Evolutionary conservation across 1,284 basidiomycete species (phyloP).

Genomic region (Sanguinoderma infundibulare): DNA sequence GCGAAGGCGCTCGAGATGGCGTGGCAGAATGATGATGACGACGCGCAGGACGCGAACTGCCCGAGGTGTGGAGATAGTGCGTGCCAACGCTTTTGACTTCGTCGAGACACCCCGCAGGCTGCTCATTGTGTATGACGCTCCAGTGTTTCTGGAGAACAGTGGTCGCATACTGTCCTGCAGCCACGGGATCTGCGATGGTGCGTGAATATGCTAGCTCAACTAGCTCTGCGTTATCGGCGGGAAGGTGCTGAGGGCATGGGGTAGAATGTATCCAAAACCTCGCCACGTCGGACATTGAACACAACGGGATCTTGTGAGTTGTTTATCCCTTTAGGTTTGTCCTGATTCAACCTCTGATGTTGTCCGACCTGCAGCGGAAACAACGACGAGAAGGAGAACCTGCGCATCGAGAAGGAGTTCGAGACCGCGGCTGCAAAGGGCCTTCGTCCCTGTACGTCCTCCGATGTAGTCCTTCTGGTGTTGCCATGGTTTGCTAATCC

Average conservation of each 20-base stretch:
- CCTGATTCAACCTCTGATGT: background rate
- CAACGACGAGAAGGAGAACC: constrained; percentile 58
- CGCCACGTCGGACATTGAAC: constrained; percentile 51
- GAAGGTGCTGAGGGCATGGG: background rate
- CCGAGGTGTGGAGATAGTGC: constrained; percentile 60
- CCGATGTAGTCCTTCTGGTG: constrained; percentile 22
- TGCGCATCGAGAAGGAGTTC: constrained; percentile 55
- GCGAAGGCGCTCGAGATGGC: constrained; percentile 47
- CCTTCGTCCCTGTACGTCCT: constrained; percentile 53
- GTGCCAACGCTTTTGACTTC: constrained; percentile 16
- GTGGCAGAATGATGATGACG: constrained; percentile 43
- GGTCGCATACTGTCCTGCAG: constrained; percentile 60
- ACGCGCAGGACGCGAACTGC: constrained; percentile 48
- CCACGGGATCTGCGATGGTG: constrained; percentile 66
- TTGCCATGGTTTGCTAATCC: background rate
- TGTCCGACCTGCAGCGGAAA: constrained; percentile 44
- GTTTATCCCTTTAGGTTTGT: background rate
- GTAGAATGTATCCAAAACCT: constrained; percentile 58
- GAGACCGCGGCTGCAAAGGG: constrained; percentile 60
- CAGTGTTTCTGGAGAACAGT: constrained; percentile 52
- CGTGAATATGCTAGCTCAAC: background rate
- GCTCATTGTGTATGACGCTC: background rate
- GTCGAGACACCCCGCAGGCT: background rate
- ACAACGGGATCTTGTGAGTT: constrained; percentile 62
- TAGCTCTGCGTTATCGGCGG: background rate